Conservation (phyloP, 805 yeast genomes). For the Candida anglica region DNA sequence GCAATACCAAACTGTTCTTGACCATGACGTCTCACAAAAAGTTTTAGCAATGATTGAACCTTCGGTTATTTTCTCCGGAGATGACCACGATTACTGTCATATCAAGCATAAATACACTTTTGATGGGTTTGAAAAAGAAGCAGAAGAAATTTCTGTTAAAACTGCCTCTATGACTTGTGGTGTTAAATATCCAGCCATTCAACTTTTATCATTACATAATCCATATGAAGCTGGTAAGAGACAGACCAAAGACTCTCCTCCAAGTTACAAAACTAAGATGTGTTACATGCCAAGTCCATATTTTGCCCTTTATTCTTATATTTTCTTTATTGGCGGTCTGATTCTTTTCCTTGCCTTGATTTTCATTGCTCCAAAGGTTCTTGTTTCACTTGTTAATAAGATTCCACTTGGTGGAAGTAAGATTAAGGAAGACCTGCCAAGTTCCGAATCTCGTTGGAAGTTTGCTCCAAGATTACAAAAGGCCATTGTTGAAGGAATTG, state of each 20-base stretch:
- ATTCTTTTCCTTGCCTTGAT: slow-evolving; percentile 10
- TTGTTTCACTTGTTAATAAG: background rate
- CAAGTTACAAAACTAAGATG: slow-evolving; percentile 39
- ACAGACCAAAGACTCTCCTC: background rate
- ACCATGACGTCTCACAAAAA: slow-evolving; percentile 51
- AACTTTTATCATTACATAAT: slow-evolving; percentile 64
- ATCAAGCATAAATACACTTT: slow-evolving; percentile 46
- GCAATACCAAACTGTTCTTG: slow-evolving; percentile 90
- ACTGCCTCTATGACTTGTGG: slow-evolving; percentile 94
- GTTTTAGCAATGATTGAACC: slow-evolving; percentile 64
- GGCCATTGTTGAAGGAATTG: too few relatives aligned
- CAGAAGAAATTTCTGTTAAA: slow-evolving; percentile 79
- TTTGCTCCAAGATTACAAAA: too few relatives aligned
- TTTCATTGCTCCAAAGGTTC: slow-evolving; percentile 4
- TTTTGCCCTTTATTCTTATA: slow-evolving; percentile 34
- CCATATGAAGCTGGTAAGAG: slow-evolving; percentile 23
- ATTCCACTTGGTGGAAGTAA: background rate
- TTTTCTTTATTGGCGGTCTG: slow-evolving; percentile 13
- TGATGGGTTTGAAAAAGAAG: slow-evolving; percentile 27
- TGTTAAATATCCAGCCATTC: slow-evolving; percentile 78
- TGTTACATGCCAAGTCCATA: slow-evolving; percentile 59
- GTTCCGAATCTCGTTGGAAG: too few relatives aligned
- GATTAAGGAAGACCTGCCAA: too few relatives aligned
- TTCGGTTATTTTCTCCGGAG: slow-evolving; percentile 76
- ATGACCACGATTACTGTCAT: slow-evolving; percentile 95